Base-by-base conservation (phyloP, 768 basidiomycete genomes). In the Scleroderma citrinum region DNA sequence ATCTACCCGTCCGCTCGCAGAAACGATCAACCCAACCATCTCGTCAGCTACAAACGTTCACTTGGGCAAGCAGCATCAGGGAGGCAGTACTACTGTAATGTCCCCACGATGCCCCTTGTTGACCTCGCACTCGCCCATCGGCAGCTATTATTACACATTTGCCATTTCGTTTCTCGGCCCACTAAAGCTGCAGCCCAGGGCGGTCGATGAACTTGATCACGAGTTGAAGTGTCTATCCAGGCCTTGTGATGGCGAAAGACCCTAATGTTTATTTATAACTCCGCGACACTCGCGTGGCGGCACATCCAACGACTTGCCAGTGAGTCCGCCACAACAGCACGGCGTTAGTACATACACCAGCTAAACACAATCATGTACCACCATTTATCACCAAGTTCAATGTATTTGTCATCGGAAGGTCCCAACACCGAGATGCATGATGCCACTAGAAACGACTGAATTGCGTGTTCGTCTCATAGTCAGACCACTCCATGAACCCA, bases 211-310 rank as follows among this genome's bases (percentile, higher is more conserved):
- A 42, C 16, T 24, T 29, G 26, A 8, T 5, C 26, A n/a, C n/a
- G n/a, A n/a, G n/a, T n/a, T n/a, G n/a, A 29, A 29, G 26, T 29
- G 8, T 29, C 26, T 29, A 29, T 8, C 8, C 26, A n/a, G n/a
- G n/a, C 26, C 26, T 29, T 4, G 26, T 29, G 26, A 29, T 29
- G 26, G 26, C 8, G n/a, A n/a, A n/a, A 29, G 26, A 29, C 26
- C 26, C 26, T 29, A 29, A 29, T 29, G n/a, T 5, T 3, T 26
- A 17, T 24, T 65, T 61, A 38, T 29, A 63, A 65, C 66, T 65
- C 64, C 64, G 64, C 64, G 64, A 67, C 48, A 38, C 30, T 52
- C 44, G 65, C 57, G 65, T 63, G 63, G 50, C 62, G 30, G 30
- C 37, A 24, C 26, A 8, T 29, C 21, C 7, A 11, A 20, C 5